Base-by-base conservation (phyloP, 2,329 filamentous ascomycete species). In the Mariannaea elegans region DNA sequence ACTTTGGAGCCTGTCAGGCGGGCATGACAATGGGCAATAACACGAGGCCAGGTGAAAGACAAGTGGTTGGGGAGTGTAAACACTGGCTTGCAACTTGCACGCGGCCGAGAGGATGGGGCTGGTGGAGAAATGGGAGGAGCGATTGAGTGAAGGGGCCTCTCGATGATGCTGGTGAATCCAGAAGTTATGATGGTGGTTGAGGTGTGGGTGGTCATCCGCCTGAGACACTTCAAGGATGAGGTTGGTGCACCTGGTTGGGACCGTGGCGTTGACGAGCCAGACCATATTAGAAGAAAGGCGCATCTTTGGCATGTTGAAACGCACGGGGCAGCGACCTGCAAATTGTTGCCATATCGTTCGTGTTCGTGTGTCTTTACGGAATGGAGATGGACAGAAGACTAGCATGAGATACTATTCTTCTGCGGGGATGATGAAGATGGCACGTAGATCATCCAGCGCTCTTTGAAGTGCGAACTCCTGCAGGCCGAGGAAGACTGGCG, bases 211-310 rank as follows among this genome's bases (percentile, higher is more conserved):
- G 34, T 45, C 39, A 68, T 59, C 66, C 66, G 65, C 61, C 63
- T 70, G 65, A 70, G 68, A 70, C 66, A 70, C 42, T 59, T 42
- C 64, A 56, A 67, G 59, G 66, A 54, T 59, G 59, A 65, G 59
- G 54, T 61, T 65, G 52, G 48, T 32, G 50, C 52, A 57, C 59
- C 51, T 60, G 42, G 61, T 45, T 51, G 49, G 38, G 54, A 27
- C 48, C n/a, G 59, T 64, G 64, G 65, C 67, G 62, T 58, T 59
- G 56, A 38, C 39, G 53, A 39, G 48, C 56, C 41, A 54, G 58
- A 54, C 45, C 49, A 44, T 56, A 62, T 44, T 48, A 32, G 44
- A 60, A 49, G 51, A 16, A 32, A 12, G 49, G 29, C 45, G 36
- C 31, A 24, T 44, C 18, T 8, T 45, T 54, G 45, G 38, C 38